phyloP scores from a whole-genome alignment of 2,329 filamentous ascomycete genomes.

The Colletotrichum kahawae region DNA sequence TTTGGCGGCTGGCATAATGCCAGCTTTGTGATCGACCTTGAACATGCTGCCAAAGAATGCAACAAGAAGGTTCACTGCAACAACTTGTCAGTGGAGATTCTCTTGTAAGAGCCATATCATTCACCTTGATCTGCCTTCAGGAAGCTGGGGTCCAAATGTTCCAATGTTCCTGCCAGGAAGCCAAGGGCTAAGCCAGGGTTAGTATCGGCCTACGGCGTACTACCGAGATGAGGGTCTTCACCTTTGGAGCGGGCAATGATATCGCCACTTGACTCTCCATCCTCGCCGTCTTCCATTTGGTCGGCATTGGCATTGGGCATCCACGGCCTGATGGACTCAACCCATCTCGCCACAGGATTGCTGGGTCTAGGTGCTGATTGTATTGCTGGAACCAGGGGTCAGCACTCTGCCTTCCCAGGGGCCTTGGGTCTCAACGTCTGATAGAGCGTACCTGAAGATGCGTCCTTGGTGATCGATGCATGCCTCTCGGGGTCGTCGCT shows the following conservation, averaged over 20 bases:
- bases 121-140: constrained; percentile 57
- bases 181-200: constrained; percentile 48
- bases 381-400: constrained; percentile 42
- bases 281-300: constrained; percentile 38
- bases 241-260: constrained; percentile 60
- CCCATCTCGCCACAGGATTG: constrained; percentile 58
- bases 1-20: constrained; percentile 57
- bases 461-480: constrained; percentile 45
- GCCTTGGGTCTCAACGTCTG: not conserved
- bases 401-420: not conserved
- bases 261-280: constrained; percentile 49
- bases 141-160: constrained; percentile 48
- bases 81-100: constrained; percentile 38
- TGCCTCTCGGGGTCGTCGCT: constrained; percentile 50
- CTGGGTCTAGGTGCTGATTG: constrained; percentile 47
- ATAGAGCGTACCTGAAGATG: constrained; percentile 44
- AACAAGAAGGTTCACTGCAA: constrained; percentile 49
- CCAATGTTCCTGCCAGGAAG: constrained; percentile 61
- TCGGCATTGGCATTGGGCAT: constrained; percentile 48
- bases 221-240: constrained; percentile 23
- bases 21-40: constrained; percentile 63
- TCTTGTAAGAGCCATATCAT: constrained; percentile 26
- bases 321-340: constrained; percentile 60
- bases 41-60: constrained; percentile 65
- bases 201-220: not conserved